Percentiles rank a stretch among this genome's conserved stretches.
Evolutionary conservation across 1,139 yeast species (phyloP).

Genomic region (Diutina pseudorugosa): DNA sequence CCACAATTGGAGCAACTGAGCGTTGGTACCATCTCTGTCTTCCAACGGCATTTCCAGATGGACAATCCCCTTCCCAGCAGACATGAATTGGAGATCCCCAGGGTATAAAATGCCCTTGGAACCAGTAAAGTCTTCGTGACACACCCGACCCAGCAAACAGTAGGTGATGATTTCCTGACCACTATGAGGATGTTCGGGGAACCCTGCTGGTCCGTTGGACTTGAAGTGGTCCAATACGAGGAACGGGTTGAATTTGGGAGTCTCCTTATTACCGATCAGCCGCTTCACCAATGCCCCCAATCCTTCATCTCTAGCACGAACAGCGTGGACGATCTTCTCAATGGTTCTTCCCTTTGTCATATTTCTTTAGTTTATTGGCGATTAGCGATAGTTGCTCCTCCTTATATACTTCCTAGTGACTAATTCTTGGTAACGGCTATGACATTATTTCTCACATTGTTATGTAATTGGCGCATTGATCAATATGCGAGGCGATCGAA

Average conservation of each 20-base stretch:
- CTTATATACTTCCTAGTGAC: background rate
- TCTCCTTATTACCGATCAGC: slow-evolving; percentile 57
- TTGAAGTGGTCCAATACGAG: slow-evolving; percentile 72
- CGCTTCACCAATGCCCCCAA: slow-evolving; percentile 79
- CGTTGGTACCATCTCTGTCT: slow-evolving; percentile 40
- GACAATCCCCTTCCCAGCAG: slow-evolving; percentile 84
- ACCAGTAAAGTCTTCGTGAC: slow-evolving; percentile 90
- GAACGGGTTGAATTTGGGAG: slow-evolving; percentile 73
- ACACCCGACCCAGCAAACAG: slow-evolving; percentile 61
- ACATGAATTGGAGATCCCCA: slow-evolving; percentile 91
- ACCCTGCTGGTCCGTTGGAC: slow-evolving; percentile 40
- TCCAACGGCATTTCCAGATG: slow-evolving; percentile 78
- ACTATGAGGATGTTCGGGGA: too few species aligned
- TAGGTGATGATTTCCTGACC: slow-evolving; percentile 84
- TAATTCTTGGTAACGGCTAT: too few species aligned
- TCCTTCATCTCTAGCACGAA: slow-evolving; percentile 68
- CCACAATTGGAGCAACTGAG: slow-evolving; percentile 81
- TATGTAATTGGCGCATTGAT: too few species aligned
- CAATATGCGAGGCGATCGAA: too few species aligned
- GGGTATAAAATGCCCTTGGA: slow-evolving; percentile 63
- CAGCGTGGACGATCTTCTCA: background rate
- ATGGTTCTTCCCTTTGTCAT: background rate
- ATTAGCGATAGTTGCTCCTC: background rate
- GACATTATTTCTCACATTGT: too few species aligned
- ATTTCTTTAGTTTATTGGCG: background rate